Evolutionary conservation across 495 filamentous ascomycete genomes (phyloP).

Genomic region (Antarctomyces pellizariae): DNA sequence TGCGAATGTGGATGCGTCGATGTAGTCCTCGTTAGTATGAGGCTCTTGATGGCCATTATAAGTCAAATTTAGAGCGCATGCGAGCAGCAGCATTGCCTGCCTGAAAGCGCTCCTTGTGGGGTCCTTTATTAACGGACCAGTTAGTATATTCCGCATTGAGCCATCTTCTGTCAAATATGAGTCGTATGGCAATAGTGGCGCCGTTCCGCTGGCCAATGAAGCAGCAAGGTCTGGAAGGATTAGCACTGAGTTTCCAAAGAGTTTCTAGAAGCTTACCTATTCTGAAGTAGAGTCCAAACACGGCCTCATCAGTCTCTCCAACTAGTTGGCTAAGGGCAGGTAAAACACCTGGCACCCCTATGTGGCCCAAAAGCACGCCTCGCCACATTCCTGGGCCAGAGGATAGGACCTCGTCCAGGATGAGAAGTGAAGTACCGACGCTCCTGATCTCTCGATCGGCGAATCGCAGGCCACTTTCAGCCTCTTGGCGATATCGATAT

Average conservation of each 20-base stretch:
- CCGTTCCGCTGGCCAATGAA: background rate
- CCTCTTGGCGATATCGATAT: background rate
- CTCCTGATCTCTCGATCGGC: background rate
- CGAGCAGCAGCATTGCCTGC: background rate
- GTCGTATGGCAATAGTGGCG: background rate
- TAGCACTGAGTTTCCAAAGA: background rate
- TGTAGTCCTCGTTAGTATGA: background rate
- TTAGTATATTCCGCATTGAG: background rate
- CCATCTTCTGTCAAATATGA: background rate
- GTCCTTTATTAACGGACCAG: background rate
- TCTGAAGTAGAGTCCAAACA: conserved; percentile 4
- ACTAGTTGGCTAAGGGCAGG: background rate
- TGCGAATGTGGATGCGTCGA: background rate
- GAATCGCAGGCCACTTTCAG: conserved; percentile 1
- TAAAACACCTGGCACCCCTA: no score
- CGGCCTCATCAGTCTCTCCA: background rate
- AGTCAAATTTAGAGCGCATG: background rate
- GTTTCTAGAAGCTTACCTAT: conserved; percentile 2
- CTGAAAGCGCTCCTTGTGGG: background rate
- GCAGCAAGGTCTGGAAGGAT: background rate
- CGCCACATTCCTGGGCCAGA: conserved; percentile 1
- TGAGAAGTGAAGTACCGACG: conserved; percentile 2
- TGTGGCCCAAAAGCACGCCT: background rate
- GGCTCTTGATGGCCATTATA: background rate
- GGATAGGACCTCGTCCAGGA: conserved; percentile 1